Evolutionary conservation across 176 grass and related monocot species (phyloP), one percentile per base, ranked within the genome.

Genomic region (Raddia distichophylla): DNA sequence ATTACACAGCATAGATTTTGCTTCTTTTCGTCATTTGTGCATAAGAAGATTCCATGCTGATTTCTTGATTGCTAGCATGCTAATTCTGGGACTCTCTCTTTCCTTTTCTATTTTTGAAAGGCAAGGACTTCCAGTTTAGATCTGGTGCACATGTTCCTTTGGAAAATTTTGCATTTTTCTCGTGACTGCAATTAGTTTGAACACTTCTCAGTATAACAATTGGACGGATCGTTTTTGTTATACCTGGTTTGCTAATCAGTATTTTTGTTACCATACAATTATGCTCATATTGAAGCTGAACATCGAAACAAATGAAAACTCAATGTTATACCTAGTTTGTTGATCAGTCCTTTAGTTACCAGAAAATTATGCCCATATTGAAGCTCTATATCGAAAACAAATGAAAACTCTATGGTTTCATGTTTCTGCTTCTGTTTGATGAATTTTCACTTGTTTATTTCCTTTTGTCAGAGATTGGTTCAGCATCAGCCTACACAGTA

Each of bases 401-500:
- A 59, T 64, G 72, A 20, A 34, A 67, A 27, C 47, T 76, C 49
- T 66, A 56, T 58, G 34, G 18, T 33, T 84, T 62, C 15, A 49
- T 60, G 5, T 82, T 72, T 51, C 59, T 68, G 34, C 44, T 54
- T 43, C 5, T 80, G 3, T 73, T 61, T 58, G 33, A 75, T 80
- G 52, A 88, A 67, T 59, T 44, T 66, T 1, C 75, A 17, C 10
- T 67, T 78, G 7, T 84, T 57, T 84, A 44, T 84, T 61, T 84
- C 52, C 43, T 83, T 80, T 20, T 84, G n/a, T 64, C 70, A 94
- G 93, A 97, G 90, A 84, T 87, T 97, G 80, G 91, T 97, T 80
- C 93, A 97, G 73, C 93, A 97, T 80, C 90, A 97, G 55, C 93
- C 93, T 74, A 97, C 93, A 0, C 93, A 97, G 46, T 91, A 93